phyloP scores from a whole-genome alignment of 2,329 filamentous ascomycete species.

The Aaosphaeria arxii region DNA sequence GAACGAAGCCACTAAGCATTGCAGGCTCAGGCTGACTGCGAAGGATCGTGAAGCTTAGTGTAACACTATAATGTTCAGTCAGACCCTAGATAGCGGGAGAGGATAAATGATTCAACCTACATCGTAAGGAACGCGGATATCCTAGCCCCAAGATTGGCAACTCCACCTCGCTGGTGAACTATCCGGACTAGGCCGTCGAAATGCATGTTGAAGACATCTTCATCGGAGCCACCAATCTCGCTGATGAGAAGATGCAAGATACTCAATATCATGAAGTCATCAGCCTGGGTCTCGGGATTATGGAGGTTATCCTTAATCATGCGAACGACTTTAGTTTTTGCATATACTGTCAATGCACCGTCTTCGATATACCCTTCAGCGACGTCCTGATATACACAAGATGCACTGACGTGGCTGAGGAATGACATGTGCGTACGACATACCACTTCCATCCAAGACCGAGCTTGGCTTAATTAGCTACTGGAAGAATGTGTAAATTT shows the following conservation, averaged over 20 bases:
- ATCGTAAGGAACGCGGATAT: slow-evolving; percentile 24
- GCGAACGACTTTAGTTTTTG: slow-evolving; percentile 27
- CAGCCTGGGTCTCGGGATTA: slow-evolving; percentile 11
- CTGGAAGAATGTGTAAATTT: too few species aligned
- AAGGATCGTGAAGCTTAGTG: slow-evolving; percentile 21
- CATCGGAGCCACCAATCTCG: slow-evolving; percentile 25
- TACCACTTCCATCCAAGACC: slow-evolving; percentile 24
- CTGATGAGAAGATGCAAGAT: slow-evolving; percentile 31
- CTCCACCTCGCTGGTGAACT: slow-evolving; percentile 21
- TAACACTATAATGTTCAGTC: slow-evolving; percentile 11
- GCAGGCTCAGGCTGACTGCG: slow-evolving; percentile 17
- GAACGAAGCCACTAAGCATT: slow-evolving; percentile 14
- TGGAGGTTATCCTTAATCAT: slow-evolving; percentile 23
- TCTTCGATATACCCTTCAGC: slow-evolving; percentile 24
- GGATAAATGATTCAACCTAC: slow-evolving; percentile 14
- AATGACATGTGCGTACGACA: slow-evolving; percentile 29
- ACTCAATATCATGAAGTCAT: slow-evolving; percentile 28
- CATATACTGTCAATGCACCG: slow-evolving; percentile 27
- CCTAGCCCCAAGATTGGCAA: slow-evolving; percentile 13
- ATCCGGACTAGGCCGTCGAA: slow-evolving; percentile 24
- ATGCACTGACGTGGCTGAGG: slow-evolving; percentile 30
- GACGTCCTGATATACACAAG: slow-evolving; percentile 32
- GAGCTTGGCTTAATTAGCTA: slow-evolving; percentile 6
- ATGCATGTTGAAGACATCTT: slow-evolving; percentile 28
- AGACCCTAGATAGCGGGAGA: neutral